Base-by-base conservation (phyloP, 164 flowering plant species). In the Warburgia ugandensis region DNA sequence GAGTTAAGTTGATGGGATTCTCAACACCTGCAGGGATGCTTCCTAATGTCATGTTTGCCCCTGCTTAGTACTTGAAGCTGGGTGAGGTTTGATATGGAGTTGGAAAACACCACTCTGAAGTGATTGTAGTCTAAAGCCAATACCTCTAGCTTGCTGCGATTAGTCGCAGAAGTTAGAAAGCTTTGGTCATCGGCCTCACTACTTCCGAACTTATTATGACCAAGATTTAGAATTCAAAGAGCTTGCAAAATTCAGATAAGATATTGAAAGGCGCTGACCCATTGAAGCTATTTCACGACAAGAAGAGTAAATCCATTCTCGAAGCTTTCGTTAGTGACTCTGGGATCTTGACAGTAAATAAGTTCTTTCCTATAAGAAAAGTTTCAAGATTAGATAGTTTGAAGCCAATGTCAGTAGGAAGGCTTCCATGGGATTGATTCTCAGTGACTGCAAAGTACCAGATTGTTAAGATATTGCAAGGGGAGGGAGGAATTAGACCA, bases 311-410 rank as follows among this genome's bases (percentile, higher is more conserved):
- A 11, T 23, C 29, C 7, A 55, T 30, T 9, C 8, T 0, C 2
- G 50, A 30, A 32, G 50, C 50, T 44, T 44, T 55, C 9, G 59
- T 4, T 0, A 55, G 17, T 16, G 59, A 55, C 5, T 8, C 32
- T 0, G 59, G 59, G 6, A 41, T 11, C 23, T 47, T 1, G 5
- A 12, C 40, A 2, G 19, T 17, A 50, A 27, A 19, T 3, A 0
- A 41, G 16, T 65, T 65, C 1, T 7, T 25, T 5, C 21, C 44
- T 7, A 25, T 1, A 2, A 3, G 7, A 30, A 65, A 37, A 17
- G 6, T 16, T n/a, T 29, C 7, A 31, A 78, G 71, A 21, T 67
- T 68, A 1, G 46, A 13, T 20, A 6, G 6, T 76, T 72, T 5
- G 75, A 59, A 3, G 29, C 63, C 6, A 31, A 52, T 25, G 27